Percentiles rank a stretch among this genome's conserved stretches.
Conservation (phyloP, 2,329 filamentous ascomycete species). For the Botrytis squamosa region DNA sequence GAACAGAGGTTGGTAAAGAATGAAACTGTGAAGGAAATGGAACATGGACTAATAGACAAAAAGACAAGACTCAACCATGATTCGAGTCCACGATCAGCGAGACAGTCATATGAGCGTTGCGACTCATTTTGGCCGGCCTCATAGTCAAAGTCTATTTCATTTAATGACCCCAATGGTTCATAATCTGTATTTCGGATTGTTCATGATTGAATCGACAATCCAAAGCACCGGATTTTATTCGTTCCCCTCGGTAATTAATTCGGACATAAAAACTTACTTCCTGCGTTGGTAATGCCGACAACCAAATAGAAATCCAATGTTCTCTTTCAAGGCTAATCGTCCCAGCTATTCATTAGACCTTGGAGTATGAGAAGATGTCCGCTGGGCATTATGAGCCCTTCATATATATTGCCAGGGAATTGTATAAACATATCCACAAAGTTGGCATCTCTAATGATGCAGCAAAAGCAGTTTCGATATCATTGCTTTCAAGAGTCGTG, state of each 20-base stretch:
- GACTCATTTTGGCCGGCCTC: background rate
- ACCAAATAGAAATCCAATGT: background rate
- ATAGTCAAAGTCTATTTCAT: background rate
- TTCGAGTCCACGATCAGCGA: background rate
- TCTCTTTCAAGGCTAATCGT: background rate
- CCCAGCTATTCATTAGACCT: background rate
- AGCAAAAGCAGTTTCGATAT: background rate
- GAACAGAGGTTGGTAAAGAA: background rate
- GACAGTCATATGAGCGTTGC: background rate
- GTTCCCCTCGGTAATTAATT: background rate
- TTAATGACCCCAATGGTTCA: background rate
- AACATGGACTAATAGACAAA: background rate
- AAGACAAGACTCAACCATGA: background rate
- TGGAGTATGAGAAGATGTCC: background rate
- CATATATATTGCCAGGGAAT: background rate
- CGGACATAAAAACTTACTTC: background rate
- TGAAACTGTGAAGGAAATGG: background rate
- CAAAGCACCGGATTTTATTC: background rate
- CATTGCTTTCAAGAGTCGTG: background rate
- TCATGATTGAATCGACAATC: background rate
- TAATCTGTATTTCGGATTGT: background rate
- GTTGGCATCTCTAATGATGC: background rate
- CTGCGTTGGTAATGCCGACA: background rate
- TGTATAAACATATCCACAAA: background rate
- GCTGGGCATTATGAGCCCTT: background rate